These are phyloP conservation scores for Endoconidiophora laricicola DNA, from an alignment of 2,329 filamentous ascomycete species.

Conservation along the genomic window DNA sequence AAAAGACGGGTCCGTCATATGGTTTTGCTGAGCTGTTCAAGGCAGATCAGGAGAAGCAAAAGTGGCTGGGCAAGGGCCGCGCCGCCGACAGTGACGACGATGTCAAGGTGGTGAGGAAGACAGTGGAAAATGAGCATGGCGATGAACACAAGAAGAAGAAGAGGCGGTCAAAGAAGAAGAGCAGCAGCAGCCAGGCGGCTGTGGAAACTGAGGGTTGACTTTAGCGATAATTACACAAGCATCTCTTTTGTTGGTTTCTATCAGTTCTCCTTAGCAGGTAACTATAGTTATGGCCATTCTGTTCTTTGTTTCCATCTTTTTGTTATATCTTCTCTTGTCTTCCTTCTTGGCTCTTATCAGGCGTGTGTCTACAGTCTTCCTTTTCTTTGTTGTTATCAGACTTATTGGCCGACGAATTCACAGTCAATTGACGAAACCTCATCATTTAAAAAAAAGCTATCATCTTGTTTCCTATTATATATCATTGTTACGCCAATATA, in stretches of 20 bases:
- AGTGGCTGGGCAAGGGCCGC: slow-evolving; percentile 11
- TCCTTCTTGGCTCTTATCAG: slow-evolving; percentile 1
- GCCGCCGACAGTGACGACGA: slow-evolving; percentile 8
- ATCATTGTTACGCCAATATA: not conserved
- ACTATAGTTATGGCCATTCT: not conserved
- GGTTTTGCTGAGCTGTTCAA: slow-evolving; percentile 31
- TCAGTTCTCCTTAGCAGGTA: not conserved
- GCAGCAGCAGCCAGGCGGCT: slow-evolving; percentile 26
- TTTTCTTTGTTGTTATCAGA: slow-evolving; percentile 1
- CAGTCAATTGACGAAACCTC: not conserved
- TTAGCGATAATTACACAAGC: not conserved
- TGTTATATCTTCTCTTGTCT: not conserved
- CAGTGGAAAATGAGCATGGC: slow-evolving; percentile 17
- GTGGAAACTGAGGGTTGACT: slow-evolving; percentile 15
- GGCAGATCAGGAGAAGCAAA: slow-evolving; percentile 18
- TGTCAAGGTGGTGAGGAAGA: slow-evolving; percentile 16
- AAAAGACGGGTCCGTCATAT: slow-evolving; percentile 38
- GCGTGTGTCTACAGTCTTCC: not conserved
- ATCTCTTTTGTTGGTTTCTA: not conserved
- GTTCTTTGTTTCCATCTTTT: not conserved
- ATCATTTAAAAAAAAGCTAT: not conserved
- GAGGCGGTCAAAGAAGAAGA: slow-evolving; percentile 36
- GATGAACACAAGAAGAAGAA: slow-evolving; percentile 22
- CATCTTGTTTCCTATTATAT: not conserved
- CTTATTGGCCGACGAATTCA: not conserved